phyloP scores from a whole-genome alignment of 73 alveolate genomes.

The Tetrahymena malaccensis region DNA sequence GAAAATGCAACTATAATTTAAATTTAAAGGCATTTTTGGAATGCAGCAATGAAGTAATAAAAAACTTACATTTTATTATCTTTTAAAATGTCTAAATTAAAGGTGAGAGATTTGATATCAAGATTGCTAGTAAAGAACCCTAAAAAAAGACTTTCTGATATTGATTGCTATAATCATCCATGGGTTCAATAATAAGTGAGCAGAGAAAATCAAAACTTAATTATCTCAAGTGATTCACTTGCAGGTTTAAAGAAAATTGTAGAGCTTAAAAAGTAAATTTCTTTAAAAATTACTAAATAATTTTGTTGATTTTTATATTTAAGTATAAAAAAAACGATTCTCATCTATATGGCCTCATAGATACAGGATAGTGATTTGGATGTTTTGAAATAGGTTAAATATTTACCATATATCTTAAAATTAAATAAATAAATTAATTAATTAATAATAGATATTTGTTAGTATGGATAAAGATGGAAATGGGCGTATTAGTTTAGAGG shows the following conservation, averaged over 20 bases:
- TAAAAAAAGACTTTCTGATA: constrained; percentile 14
- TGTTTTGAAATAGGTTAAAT: neutral
- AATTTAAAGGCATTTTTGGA: neutral
- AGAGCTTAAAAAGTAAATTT: neutral
- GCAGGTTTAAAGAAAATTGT: neutral
- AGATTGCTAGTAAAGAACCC: constrained; percentile 17
- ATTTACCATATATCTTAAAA: neutral
- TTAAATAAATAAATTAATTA: neutral
- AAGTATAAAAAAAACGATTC: constrained; percentile 20
- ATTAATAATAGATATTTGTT: neutral
- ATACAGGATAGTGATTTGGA: constrained; percentile 13
- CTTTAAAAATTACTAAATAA: neutral
- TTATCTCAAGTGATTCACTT: neutral
- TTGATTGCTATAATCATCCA: constrained; percentile 8
- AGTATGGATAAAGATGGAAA: constrained; percentile 38
- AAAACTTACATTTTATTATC: neutral
- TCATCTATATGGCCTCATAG: constrained; percentile 8
- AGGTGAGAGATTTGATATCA: constrained; percentile 13
- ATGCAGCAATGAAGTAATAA: constrained; percentile 5
- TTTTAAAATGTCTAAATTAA: neutral
- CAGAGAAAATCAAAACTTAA: constrained; percentile 9
- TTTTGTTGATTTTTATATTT: neutral
- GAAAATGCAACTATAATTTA: neutral
- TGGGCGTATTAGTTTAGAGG: constrained; percentile 17
- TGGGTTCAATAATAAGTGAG: constrained; percentile 29